These are phyloP conservation scores for Blastobotrys parvus DNA, from an alignment of 805 yeast genomes.

Conservation along the genomic window DNA sequence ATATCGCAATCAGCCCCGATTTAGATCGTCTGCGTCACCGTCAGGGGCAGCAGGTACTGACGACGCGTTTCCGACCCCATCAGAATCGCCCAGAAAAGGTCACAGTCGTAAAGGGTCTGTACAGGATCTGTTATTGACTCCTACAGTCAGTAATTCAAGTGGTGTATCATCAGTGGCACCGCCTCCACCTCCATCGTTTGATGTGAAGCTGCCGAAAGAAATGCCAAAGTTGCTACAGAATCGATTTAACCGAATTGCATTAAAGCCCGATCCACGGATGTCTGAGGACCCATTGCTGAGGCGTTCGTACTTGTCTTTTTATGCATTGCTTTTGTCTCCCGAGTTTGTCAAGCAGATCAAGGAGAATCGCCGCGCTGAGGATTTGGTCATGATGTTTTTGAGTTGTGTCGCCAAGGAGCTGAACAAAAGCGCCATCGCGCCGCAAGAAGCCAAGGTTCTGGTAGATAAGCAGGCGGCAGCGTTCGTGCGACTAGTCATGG, in stretches of 20 bases:
- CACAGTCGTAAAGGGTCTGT: conserved; percentile 5
- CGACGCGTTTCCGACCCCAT: background rate
- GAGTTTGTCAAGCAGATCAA: conserved; percentile 28
- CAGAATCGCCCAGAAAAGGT: background rate
- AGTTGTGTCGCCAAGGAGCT: conserved; percentile 26
- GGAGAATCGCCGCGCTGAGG: conserved; percentile 30
- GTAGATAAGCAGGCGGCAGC: conserved; percentile 22
- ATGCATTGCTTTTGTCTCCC: conserved; percentile 51
- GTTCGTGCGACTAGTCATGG: conserved; percentile 25
- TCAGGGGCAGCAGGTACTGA: too few species aligned
- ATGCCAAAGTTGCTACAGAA: conserved; percentile 25
- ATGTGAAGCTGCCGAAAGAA: conserved; percentile 23
- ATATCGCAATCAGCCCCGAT: conserved; percentile 57
- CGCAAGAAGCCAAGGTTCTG: conserved; percentile 25
- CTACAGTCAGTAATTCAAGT: background rate
- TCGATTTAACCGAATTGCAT: conserved; percentile 27
- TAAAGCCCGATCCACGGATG: conserved; percentile 20
- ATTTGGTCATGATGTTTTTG: conserved; percentile 27
- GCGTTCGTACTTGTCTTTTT: conserved; percentile 51
- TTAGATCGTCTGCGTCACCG: conserved; percentile 26
- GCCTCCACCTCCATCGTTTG: conserved; percentile 17
- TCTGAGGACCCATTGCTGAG: conserved; percentile 41
- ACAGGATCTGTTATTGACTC: conserved; percentile 3
- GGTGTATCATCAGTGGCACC: background rate
- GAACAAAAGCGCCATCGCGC: conserved; percentile 28